Evolutionary conservation across 1,284 basidiomycete species (phyloP).

Genomic region (Entoloma clypeatum): DNA sequence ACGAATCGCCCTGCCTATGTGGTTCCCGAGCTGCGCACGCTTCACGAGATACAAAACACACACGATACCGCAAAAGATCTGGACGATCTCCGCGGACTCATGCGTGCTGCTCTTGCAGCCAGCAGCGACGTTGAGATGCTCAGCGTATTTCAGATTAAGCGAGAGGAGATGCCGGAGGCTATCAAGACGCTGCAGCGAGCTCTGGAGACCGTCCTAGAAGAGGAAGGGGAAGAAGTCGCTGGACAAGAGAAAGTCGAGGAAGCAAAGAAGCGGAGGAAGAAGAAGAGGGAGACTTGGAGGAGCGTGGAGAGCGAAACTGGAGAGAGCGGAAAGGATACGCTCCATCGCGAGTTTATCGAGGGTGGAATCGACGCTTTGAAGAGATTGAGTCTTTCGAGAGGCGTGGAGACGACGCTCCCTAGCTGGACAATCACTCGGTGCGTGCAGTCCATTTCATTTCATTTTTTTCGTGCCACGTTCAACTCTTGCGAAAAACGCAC

Average conservation of each 20-base stretch:
- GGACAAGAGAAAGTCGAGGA: background rate
- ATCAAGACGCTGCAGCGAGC: conserved; percentile 72
- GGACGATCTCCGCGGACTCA: conserved; percentile 51
- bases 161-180: conserved; percentile 72
- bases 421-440: conserved; percentile 71
- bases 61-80: conserved; percentile 52
- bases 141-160: conserved; percentile 54
- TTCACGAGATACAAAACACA: conserved; percentile 47
- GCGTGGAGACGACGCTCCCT: conserved; percentile 46
- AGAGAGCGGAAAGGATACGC: conserved; percentile 13
- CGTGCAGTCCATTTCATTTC: conserved; percentile 17
- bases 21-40: too few species aligned
- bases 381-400: conserved; percentile 36
- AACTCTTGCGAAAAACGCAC: background rate
- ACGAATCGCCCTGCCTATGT: too few species aligned
- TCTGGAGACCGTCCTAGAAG: conserved; percentile 38
- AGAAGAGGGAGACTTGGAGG: background rate
- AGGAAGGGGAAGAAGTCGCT: background rate
- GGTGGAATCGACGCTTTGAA: conserved; percentile 52
- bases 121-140: conserved; percentile 64
- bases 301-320: too few species aligned
- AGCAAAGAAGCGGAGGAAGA: background rate
- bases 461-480: background rate
- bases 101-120: conserved; percentile 51
- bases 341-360: conserved; percentile 43